These are phyloP conservation scores for Curvularia sp. DNA, from an alignment of 2,329 filamentous ascomycete species.

Conservation along the genomic window DNA sequence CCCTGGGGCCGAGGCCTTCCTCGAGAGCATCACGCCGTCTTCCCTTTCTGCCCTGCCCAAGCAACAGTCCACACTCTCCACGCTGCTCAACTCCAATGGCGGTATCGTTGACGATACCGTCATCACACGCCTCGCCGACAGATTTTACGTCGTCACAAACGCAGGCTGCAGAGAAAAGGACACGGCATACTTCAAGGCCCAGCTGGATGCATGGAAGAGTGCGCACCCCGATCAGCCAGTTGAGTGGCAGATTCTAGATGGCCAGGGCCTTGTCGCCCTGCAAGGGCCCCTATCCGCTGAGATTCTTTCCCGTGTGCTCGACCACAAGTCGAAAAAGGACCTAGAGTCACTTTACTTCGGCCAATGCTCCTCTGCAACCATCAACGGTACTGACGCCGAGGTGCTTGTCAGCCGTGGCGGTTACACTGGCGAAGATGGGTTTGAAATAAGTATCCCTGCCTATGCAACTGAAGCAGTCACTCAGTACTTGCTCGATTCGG, in stretches of 20 bases:
- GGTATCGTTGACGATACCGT: slow-evolving; percentile 96
- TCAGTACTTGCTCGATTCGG: slow-evolving; percentile 70
- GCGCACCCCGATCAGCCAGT: slow-evolving; percentile 56
- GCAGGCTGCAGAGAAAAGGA: slow-evolving; percentile 92
- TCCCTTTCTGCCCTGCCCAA: slow-evolving; percentile 68
- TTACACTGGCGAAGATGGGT: slow-evolving; percentile 98
- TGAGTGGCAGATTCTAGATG: slow-evolving; percentile 73
- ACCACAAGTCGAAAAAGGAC: slow-evolving; percentile 52
- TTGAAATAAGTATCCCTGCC: slow-evolving; percentile 87
- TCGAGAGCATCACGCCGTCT: slow-evolving; percentile 84
- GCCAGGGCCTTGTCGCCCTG: slow-evolving; percentile 82
- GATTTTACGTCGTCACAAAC: slow-evolving; percentile 95
- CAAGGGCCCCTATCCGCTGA: slow-evolving; percentile 82
- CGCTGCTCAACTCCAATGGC: slow-evolving; percentile 77
- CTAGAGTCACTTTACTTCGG: slow-evolving; percentile 79
- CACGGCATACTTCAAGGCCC: slow-evolving; percentile 73
- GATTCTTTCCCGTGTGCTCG: slow-evolving; percentile 71
- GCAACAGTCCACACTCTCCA: slow-evolving; percentile 82
- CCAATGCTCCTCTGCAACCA: slow-evolving; percentile 69
- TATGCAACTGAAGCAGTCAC: slow-evolving; percentile 71
- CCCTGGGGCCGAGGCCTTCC: slow-evolving; percentile 78
- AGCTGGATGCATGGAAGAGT: slow-evolving; percentile 65
- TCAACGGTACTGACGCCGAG: slow-evolving; percentile 64
- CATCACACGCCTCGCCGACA: slow-evolving; percentile 71
- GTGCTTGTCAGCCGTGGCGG: slow-evolving; percentile 85